Conservation (phyloP, 495 filamentous ascomycete genomes). For the Trichoderma reesei region DNA sequence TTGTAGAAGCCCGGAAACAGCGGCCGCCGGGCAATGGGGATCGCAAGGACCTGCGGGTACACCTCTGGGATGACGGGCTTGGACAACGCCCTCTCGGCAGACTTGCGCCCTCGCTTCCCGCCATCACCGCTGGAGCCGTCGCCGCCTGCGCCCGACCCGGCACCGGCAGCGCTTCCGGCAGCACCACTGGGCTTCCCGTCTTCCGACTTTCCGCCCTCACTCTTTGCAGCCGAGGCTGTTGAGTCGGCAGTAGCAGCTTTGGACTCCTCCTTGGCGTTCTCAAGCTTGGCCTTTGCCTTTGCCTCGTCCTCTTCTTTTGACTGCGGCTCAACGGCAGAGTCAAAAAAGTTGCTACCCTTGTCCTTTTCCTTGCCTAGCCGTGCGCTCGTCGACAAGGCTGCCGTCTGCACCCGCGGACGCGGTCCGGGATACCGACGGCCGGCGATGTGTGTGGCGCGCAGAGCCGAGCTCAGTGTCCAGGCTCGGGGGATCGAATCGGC, state of each 20-base stretch:
- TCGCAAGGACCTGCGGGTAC: conserved; percentile 97
- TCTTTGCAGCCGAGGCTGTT: conserved; percentile 3
- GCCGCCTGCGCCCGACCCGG: conserved; percentile 20
- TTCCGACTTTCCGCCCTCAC: conserved; percentile 26
- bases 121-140: conserved; percentile 38
- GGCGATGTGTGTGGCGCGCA: neutral
- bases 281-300: conserved; percentile 23
- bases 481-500: neutral
- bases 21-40: conserved; percentile 92
- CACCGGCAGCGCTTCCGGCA: conserved; percentile 24
- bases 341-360: conserved; percentile 14
- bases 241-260: conserved; percentile 14
- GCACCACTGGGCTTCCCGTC: conserved; percentile 36
- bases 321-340: conserved; percentile 16
- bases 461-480: neutral
- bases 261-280: conserved; percentile 18
- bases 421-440: conserved; percentile 2
- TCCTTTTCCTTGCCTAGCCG: conserved; percentile 16
- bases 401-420: neutral
- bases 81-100: conserved; percentile 61
- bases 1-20: conserved; percentile 99
- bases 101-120: conserved; percentile 51
- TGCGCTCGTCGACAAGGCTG: conserved; percentile 12
- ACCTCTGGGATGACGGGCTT: conserved; percentile 87
- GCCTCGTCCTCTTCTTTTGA: conserved; percentile 11